Percentiles rank a stretch among this genome's conserved stretches.
phyloP scores from a whole-genome alignment of 345 rosid species.

The Litchi chinensis region DNA sequence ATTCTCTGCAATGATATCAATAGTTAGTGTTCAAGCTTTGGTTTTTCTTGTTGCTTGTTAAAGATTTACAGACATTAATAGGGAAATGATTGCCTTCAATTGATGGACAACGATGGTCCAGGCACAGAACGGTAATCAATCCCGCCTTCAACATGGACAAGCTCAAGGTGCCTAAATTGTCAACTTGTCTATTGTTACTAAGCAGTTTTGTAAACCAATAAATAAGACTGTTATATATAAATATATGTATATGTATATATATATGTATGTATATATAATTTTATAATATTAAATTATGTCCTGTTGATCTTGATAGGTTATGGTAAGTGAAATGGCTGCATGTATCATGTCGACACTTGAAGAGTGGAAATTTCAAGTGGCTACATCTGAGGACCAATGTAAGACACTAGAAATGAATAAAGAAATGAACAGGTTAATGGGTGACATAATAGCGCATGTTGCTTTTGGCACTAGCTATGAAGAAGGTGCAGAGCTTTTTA shows the following conservation, averaged over 20 bases:
- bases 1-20: too few species aligned
- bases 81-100: slow-evolving; percentile 40
- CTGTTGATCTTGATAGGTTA: slow-evolving; percentile 22
- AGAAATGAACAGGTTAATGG: slow-evolving; percentile 35
- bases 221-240: too few species aligned
- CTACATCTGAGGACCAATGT: background rate
- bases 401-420: slow-evolving; percentile 23
- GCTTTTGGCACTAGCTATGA: slow-evolving; percentile 50
- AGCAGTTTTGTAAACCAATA: too few species aligned
- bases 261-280: too few species aligned
- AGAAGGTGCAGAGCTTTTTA: slow-evolving; percentile 42
- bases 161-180: slow-evolving; percentile 39
- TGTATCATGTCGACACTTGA: slow-evolving; percentile 30
- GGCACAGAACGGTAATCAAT: slow-evolving; percentile 41
- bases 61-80: slow-evolving; percentile 23
- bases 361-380: slow-evolving; percentile 37
- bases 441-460: slow-evolving; percentile 42
- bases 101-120: slow-evolving; percentile 45
- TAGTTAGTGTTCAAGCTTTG: too few species aligned
- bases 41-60: too few species aligned
- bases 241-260: too few species aligned
- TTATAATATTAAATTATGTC: background rate
- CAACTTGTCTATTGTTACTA: background rate
- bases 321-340: slow-evolving; percentile 29
- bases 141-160: slow-evolving; percentile 53